Base-by-base conservation (phyloP, 2,329 filamentous ascomycete species). In the Scedosporium aurantiacum region DNA sequence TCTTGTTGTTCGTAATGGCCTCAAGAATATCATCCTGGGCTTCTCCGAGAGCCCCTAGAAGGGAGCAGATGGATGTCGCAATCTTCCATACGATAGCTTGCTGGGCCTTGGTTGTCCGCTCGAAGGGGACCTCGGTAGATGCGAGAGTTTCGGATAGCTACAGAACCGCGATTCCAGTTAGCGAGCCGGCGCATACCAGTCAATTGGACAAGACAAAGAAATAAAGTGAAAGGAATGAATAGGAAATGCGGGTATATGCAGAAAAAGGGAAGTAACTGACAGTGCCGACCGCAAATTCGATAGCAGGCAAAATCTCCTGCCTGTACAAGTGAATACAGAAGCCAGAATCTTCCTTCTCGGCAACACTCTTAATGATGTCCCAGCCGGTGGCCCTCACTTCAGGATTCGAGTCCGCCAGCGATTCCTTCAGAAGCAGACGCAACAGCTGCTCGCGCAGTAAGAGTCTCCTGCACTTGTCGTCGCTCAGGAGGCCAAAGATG, bases 311-410 rank as follows among this genome's bases (percentile, higher is more conserved):
- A 14, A 87, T 71, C 69, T 87, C 85, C 28, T 82, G 74, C 52
- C 86, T 76, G 67, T 80, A 87, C 62, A 89, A 70, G 66, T 88
- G 84, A 21, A 88, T 74, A 64, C 83, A 86, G 63, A 88, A 88
- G 67, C 87, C 85, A 12, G 80, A 75, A 66, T 86, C 85, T 69
- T 88, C 86, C 67, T 86, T 81, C 64, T 82, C 75, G 2, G 80
- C 82, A 60, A 89, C 75, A 50, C 83, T 79, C 65, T 80, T 78
- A 60, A 89, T 73, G 65, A 88, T 85, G 12, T 82, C 80, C 86
- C 86, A 89, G n/a, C 84, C 86, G 21, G 84, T 82, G 52, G 84
- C 82, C 57, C 82, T 78, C 66, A 83, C 84, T 71, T 88, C 84
- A 60, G 86, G 74, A 62, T 78, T 82, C 43, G 79, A 74, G 68